Evolutionary conservation across 495 filamentous ascomycete species (phyloP).

Genomic region (Acidomyces sp.): DNA sequence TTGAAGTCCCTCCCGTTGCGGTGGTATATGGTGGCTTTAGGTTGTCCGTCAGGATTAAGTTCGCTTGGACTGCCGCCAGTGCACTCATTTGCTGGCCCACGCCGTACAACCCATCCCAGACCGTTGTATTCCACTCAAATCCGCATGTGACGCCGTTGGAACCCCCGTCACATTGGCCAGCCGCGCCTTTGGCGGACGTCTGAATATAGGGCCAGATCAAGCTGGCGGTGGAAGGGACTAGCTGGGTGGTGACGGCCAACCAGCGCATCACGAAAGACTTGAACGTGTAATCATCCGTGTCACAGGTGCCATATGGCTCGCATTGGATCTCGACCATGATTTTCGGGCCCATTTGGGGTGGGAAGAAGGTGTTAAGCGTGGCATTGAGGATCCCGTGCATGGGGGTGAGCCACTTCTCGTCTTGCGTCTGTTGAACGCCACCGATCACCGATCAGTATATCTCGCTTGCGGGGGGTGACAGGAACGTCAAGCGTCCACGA

Average conservation of each 20-base stretch:
- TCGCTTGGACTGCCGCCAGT: slow-evolving; percentile 49
- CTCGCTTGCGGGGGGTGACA: no score
- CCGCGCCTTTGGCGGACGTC: slow-evolving; percentile 52
- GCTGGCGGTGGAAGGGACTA: slow-evolving; percentile 53
- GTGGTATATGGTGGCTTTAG: slow-evolving; percentile 26
- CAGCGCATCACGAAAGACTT: slow-evolving; percentile 67
- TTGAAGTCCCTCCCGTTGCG: slow-evolving; percentile 26
- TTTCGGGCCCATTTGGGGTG: slow-evolving; percentile 23
- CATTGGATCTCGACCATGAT: slow-evolving; percentile 16
- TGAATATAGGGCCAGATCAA: slow-evolving; percentile 49
- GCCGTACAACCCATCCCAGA: slow-evolving; percentile 28
- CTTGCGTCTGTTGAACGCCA: slow-evolving; percentile 10
- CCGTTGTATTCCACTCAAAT: slow-evolving; percentile 43
- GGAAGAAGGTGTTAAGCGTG: slow-evolving; percentile 24
- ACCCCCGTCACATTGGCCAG: slow-evolving; percentile 45
- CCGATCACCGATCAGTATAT: no score
- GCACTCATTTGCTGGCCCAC: slow-evolving; percentile 58
- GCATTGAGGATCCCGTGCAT: slow-evolving; percentile 23
- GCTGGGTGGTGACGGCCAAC: slow-evolving; percentile 58
- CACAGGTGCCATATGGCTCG: slow-evolving; percentile 10
- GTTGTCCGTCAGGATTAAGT: slow-evolving; percentile 31
- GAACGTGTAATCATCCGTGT: slow-evolving; percentile 36
- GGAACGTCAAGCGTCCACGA: background rate
- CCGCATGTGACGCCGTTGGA: slow-evolving; percentile 48
- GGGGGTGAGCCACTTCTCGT: slow-evolving; percentile 14